Conservation (phyloP, 2,329 filamentous ascomycete species). For the Claviceps pusilla region DNA sequence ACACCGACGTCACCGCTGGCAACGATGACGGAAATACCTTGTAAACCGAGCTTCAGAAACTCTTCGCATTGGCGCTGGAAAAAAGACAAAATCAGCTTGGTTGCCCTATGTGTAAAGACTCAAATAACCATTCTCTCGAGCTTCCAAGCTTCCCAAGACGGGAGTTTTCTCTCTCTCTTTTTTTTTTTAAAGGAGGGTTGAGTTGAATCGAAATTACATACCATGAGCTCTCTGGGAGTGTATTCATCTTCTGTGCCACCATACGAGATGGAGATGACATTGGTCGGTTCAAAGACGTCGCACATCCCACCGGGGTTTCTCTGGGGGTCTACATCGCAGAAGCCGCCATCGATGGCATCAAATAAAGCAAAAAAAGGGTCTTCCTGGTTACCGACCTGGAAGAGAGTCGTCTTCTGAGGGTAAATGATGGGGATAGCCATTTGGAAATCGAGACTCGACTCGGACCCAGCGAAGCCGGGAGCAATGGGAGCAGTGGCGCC, state of each 20-base stretch:
- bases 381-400: slow-evolving; percentile 24
- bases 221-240: slow-evolving; percentile 27
- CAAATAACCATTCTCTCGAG: too few relatives aligned
- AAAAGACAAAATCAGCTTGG: background rate
- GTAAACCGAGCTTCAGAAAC: slow-evolving; percentile 31
- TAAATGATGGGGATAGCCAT: slow-evolving; percentile 37
- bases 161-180: too few relatives aligned
- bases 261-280: slow-evolving; percentile 28
- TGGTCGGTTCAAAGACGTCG: slow-evolving; percentile 16
- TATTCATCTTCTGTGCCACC: slow-evolving; percentile 16
- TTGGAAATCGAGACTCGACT: slow-evolving; percentile 40
- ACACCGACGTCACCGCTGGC: slow-evolving; percentile 19
- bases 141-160: too few relatives aligned
- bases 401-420: slow-evolving; percentile 35
- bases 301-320: slow-evolving; percentile 22
- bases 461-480: slow-evolving; percentile 19
- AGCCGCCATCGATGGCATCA: slow-evolving; percentile 35
- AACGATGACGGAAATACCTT: slow-evolving; percentile 25
- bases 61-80: slow-evolving; percentile 25
- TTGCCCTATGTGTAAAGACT: too few relatives aligned
- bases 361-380: slow-evolving; percentile 29
- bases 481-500: slow-evolving; percentile 28
- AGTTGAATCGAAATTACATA: background rate
- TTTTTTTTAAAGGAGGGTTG: too few relatives aligned
- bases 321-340: slow-evolving; percentile 34